A percentile compares a stretch with the other conserved stretches of the same genome.
Conservation (phyloP, 1,284 basidiomycete genomes). For the Cryptococcus deneoformans region DNA sequence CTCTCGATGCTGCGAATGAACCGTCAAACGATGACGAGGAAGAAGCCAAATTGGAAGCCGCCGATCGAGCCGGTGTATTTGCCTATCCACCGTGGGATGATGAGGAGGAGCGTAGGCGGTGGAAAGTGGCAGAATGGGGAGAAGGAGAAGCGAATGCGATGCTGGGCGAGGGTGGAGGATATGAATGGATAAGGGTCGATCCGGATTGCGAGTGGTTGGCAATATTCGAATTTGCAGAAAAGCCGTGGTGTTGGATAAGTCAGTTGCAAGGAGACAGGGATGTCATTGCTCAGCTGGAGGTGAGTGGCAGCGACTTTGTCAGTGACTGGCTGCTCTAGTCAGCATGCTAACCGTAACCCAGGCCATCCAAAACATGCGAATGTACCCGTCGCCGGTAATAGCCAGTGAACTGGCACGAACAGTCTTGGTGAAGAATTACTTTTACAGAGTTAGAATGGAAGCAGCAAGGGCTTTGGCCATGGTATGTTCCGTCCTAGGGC, state of each 20-base stretch:
- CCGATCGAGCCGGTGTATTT: conserved; percentile 76
- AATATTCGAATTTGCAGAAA: conserved; percentile 86
- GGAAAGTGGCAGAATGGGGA: conserved; percentile 98
- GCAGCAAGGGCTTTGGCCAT: conserved; percentile 81
- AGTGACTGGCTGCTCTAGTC: neutral
- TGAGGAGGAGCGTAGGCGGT: conserved; percentile 84
- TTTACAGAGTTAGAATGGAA: conserved; percentile 94
- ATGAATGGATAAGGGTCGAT: conserved; percentile 99
- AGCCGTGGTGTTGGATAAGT: conserved; percentile 98
- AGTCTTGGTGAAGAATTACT: conserved; percentile 93
- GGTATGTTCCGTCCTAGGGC: conserved; percentile 55
- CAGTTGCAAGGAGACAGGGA: conserved; percentile 95
- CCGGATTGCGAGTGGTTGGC: conserved; percentile 99
- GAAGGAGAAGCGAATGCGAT: conserved; percentile 93
- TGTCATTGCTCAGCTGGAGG: conserved; percentile 97
- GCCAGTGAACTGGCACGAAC: conserved; percentile 90
- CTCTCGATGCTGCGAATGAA: conserved; percentile 60
- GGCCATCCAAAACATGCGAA: conserved; percentile 80
- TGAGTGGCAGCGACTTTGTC: conserved; percentile 51
- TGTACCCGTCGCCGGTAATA: conserved; percentile 81
- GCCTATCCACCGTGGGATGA: conserved; percentile 91
- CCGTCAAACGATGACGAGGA: conserved; percentile 73
- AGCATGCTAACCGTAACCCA: conserved; percentile 39
- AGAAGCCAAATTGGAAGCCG: conserved; percentile 73
- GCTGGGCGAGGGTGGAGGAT: conserved; percentile 76